A percentile compares a stretch with the other conserved stretches of the same genome.
Conservation (phyloP, 345 rosid species). For the Citrus cavaleriei region DNA sequence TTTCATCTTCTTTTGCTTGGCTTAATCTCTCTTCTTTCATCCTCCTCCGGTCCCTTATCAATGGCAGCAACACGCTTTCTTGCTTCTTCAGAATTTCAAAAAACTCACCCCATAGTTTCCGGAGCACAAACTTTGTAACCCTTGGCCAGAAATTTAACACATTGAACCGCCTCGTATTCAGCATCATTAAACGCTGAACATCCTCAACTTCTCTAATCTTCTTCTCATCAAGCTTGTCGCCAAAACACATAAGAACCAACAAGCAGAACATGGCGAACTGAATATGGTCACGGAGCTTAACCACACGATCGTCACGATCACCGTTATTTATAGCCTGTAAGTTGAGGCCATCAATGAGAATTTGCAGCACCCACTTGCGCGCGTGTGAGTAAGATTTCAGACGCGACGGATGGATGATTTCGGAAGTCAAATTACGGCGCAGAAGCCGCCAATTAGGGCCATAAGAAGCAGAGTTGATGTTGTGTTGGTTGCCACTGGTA, state of each 20-base stretch:
- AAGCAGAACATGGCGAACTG: background rate
- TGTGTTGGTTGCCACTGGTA: background rate
- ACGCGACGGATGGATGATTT: background rate
- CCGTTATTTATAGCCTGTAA: background rate
- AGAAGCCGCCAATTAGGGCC: background rate
- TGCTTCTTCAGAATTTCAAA: background rate
- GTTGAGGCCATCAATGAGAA: background rate
- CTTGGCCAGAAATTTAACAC: background rate
- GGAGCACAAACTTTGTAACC: background rate
- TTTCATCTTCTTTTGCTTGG: background rate
- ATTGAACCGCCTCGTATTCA: background rate
- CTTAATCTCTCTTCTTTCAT: background rate
- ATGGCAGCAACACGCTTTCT: background rate
- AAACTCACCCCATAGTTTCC: background rate
- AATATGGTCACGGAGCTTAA: background rate
- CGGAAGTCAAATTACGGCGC: background rate
- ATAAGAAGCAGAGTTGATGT: background rate
- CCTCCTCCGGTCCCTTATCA: background rate
- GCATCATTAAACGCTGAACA: background rate
- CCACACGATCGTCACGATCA: background rate
- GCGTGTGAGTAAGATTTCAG: background rate
- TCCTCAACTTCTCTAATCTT: background rate
- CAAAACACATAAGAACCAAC: background rate
- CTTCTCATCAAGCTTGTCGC: background rate
- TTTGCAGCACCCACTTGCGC: constrained; percentile 13